Evolutionary conservation across 306 rosid species (phyloP), one percentile per base, ranked within the genome.

Genomic region (Acacia crassicarpa): DNA sequence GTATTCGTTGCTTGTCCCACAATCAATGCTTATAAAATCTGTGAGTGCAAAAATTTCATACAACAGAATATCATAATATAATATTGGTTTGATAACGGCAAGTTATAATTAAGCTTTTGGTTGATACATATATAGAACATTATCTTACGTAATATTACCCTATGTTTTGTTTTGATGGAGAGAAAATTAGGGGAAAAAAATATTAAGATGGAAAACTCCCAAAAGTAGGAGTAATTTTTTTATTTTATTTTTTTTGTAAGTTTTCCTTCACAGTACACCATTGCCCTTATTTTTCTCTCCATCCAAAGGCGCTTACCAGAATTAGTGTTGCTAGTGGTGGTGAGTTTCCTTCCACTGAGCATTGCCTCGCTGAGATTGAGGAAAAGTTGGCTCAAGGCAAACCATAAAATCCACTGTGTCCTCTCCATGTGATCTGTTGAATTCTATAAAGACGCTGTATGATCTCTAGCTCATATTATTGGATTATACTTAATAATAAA

Each of bases 21-120:
- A 71, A 14, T 71, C 75, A 11, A 71, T 71, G 65, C 65, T 58
- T 58, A 58, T 58, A 15, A 22, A 58, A 58, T 58, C 65, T 58
- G 65, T 9, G 1, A 2, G 13, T 9, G 13, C 15, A 58, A 58
- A 22, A 8, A 19, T 54, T 20, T 20, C 35, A 20, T 54, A 54
- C 63, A 56, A 56, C 63, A n/a, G 4, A 8, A 56, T 19, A 56
- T 51, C 3, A 19, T 58, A 20, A n/a, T n/a, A 56, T 5, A 53
- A 1, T 2, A 46, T 46, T 13, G 15, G 53, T 13, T 46, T 14
- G 17, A 46, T 46, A 46, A 46, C 14, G 53, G 19, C 53, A 46
- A 45, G 53, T 14, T 14, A 14, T 46, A 46, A 46, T 11, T 46
- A 46, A 46, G 53, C 53, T 46, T 46, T 44, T 44, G 46, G 46